Evolutionary conservation across 2,329 filamentous ascomycete genomes (phyloP), one percentile per base, ranked within the genome.

Genomic region (Trichoderma endophyticum): DNA sequence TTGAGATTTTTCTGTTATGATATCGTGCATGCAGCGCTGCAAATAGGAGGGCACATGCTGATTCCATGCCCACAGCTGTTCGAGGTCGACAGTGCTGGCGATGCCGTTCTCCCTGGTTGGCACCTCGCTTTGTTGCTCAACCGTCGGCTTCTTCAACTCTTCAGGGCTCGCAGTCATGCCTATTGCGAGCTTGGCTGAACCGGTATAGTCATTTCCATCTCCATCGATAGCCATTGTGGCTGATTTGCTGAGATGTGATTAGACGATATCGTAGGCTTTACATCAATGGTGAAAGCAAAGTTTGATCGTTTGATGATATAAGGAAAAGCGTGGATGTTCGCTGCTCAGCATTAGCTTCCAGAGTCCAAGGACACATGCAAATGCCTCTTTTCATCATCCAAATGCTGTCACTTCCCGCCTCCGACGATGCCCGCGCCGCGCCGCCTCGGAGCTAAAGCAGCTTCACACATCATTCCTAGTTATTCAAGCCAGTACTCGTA

Each of bases 21-120:
- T 76, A 56, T 86, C 83, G 73, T 87, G 86, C 79, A 86, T 84
- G 73, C 83, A 85, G 60, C 76, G 78, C 21, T 81, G 76, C 24
- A 86, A 76, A 3, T 80, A 80, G 0, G 81, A 78, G 1, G 84
- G 83, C 3, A 86, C 76, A 1, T 77, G 76, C 21, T 80, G 77
- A 75, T 86, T 86, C 84, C 85, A 86, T 24, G 74, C 73, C 83
- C 84, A 86, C 63, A 87, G 77, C 72, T 84, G 83, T 15, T 82
- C 78, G 21, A 86, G 75, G 72, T 71, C 68, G 57, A 12, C 21
- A 36, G 39, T 26, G 21, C 39, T 54, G 8, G 28, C 30, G 28
- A 36, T 62, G 56, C 39, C 39, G 15, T 51, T 39, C n/a, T 62
- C 56, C 15, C n/a, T 54, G 18, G 39, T n/a, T 7, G 57, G 5